Percentiles rank a stretch among this genome's conserved stretches.
phyloP scores from a whole-genome alignment of 2,329 filamentous ascomycete species.

The Tolypocladium paradoxum region DNA sequence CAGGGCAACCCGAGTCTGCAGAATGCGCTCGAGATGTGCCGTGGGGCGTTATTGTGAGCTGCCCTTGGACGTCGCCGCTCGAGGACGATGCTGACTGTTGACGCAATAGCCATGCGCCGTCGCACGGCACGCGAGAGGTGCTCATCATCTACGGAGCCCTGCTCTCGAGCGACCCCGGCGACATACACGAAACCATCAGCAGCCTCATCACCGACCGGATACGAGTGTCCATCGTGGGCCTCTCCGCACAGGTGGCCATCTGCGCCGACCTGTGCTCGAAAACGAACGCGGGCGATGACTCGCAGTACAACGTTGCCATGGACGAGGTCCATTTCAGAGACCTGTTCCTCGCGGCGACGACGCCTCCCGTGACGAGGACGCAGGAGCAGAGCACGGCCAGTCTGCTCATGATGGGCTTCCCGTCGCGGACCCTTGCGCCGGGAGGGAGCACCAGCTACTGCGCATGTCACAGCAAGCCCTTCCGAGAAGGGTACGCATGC shows the following conservation, averaged over 20 bases:
- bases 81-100: slow-evolving; percentile 4
- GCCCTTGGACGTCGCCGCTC: not conserved
- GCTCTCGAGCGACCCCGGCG: slow-evolving; percentile 81
- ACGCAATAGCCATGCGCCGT: slow-evolving; percentile 63
- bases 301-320: slow-evolving; percentile 71
- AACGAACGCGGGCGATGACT: slow-evolving; percentile 72
- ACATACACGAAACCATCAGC: slow-evolving; percentile 84
- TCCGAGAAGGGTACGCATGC: slow-evolving; percentile 79
- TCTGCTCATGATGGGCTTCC: slow-evolving; percentile 96
- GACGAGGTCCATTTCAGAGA: slow-evolving; percentile 72
- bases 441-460: slow-evolving; percentile 61
- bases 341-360: slow-evolving; percentile 79
- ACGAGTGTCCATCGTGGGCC: slow-evolving; percentile 77
- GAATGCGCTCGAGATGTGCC: slow-evolving; percentile 91
- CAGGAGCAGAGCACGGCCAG: slow-evolving; percentile 46
- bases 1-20: slow-evolving; percentile 74
- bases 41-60: slow-evolving; percentile 75
- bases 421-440: slow-evolving; percentile 68
- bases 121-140: slow-evolving; percentile 86
- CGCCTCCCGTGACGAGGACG: slow-evolving; percentile 72
- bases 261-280: slow-evolving; percentile 80
- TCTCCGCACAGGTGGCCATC: slow-evolving; percentile 85
- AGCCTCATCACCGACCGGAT: slow-evolving; percentile 73
- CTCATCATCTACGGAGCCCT: slow-evolving; percentile 87
- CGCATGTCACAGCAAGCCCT: slow-evolving; percentile 79